Base-by-base conservation (phyloP, 306 rosid species). In the Cucurbita pepo region DNA sequence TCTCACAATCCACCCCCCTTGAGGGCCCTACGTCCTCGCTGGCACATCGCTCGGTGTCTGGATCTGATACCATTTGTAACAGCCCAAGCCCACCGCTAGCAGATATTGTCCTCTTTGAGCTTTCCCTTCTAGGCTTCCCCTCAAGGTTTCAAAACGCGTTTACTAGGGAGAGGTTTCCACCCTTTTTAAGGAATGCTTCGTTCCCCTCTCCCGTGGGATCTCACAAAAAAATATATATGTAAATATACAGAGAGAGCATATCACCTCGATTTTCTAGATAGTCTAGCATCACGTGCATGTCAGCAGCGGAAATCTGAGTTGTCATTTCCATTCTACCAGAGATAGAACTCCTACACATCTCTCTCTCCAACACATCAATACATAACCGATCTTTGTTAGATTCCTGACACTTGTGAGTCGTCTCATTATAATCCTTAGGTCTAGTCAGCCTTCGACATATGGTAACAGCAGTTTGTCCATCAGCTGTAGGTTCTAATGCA, bases 211-310 rank as follows among this genome's bases (percentile, higher is more conserved):
- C 3, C 3, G 3, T 30, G 3, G 34, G 34, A 30, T 30, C 34
- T 30, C 34, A 30, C 34, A 30, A 3, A 30, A 25, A 30, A 30
- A 77, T 64, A 6, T 47, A 69, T 53, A 43, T 34, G 43, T 55
- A 45, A 70, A 64, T 6, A 5, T 21, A 57, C 5, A 25, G 9
- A 40, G 72, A 66, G 74, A 75, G 76, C 58, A 38, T 36, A 75
- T 81, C 77, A 95, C 99, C 99, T 89, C 99, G 82, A 76, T 88
- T 64, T 82, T 91, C 96, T 71, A 91, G 83, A 82, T 89, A 88
- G 77, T 83, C 84, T 64, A 95, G 87, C 77, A 69, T 82, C 81
- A 80, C 81, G 47, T 78, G 70, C 85, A 94, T 79, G 79, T 91
- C 97, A 64, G 83, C 91, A 56, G 83, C 77, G 16, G 80, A 64